These are phyloP conservation scores for Corymbia calophylla DNA, from an alignment of 441 rosid genomes.

Conservation along the genomic window DNA sequence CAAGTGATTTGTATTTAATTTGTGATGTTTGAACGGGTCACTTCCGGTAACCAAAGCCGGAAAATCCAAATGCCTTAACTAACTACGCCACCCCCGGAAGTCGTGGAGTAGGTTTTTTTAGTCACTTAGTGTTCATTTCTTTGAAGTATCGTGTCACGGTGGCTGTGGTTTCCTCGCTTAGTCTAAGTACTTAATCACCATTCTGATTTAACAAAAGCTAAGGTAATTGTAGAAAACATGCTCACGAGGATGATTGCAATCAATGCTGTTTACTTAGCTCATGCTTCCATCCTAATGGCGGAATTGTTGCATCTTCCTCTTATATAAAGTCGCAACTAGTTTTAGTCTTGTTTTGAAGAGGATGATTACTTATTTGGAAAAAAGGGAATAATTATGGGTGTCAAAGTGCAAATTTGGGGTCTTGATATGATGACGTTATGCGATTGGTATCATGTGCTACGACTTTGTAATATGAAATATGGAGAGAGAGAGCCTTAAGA, in stretches of 20 bases:
- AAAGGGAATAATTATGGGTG: background rate
- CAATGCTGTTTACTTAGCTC: background rate
- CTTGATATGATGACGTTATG: background rate
- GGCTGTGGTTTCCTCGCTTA: no score
- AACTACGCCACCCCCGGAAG: no score
- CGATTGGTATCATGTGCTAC: no score
- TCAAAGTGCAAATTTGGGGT: background rate
- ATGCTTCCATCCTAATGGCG: background rate
- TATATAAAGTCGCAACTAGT: no score
- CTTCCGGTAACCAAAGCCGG: no score
- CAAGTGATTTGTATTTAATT: no score
- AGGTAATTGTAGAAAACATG: background rate
- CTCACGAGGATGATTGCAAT: background rate
- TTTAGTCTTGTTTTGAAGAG: background rate
- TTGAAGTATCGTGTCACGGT: no score
- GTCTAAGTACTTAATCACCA: background rate
- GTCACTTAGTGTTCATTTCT: no score
- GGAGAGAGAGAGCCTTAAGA: background rate
- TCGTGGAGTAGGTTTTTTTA: no score
- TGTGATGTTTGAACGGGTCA: no score
- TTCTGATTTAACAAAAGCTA: background rate
- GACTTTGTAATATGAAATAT: background rate
- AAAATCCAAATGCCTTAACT: no score
- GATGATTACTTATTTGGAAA: background rate
- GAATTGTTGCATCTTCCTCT: background rate